Percentiles rank a stretch among this genome's conserved stretches.
These are phyloP conservation scores for Artemisia annua DNA, from an alignment of 129 eudicot species.

Conservation along the genomic window DNA sequence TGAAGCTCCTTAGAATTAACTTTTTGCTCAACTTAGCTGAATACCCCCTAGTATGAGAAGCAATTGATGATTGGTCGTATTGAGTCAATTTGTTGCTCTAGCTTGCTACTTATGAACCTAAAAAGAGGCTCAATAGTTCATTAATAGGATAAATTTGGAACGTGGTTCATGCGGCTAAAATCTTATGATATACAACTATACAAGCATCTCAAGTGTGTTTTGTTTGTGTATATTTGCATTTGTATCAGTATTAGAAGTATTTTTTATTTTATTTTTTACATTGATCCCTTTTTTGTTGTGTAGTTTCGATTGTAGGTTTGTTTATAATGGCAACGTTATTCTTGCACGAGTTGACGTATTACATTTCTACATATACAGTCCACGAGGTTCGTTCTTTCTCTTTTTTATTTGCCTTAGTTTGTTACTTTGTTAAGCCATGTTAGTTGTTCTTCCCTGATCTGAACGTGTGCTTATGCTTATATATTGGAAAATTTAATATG, in stretches of 20 bases:
- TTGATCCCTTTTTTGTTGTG: constrained; percentile 8
- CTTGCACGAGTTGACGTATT: constrained; percentile 83
- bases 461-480: constrained; percentile 11
- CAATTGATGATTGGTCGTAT: no score
- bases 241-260: constrained; percentile 13
- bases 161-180: neutral
- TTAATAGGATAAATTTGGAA: neutral
- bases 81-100: neutral
- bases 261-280: constrained; percentile 4
- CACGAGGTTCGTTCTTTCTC: constrained; percentile 61
- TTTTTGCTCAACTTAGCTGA: no score
- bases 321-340: constrained; percentile 88
- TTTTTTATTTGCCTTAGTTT: neutral
- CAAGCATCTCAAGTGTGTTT: neutral
- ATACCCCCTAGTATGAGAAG: no score
- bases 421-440: neutral
- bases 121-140: neutral
- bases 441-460: neutral
- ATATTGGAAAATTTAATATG: constrained; percentile 11
- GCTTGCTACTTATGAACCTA: neutral
- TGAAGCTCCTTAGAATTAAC: no score
- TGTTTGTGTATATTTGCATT: constrained; percentile 3
- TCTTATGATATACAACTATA: neutral
- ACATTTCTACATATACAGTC: constrained; percentile 78
- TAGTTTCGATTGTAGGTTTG: constrained; percentile 86